phyloP scores from a whole-genome alignment of 306 rosid species.

The Luffa aegyptiaca region DNA sequence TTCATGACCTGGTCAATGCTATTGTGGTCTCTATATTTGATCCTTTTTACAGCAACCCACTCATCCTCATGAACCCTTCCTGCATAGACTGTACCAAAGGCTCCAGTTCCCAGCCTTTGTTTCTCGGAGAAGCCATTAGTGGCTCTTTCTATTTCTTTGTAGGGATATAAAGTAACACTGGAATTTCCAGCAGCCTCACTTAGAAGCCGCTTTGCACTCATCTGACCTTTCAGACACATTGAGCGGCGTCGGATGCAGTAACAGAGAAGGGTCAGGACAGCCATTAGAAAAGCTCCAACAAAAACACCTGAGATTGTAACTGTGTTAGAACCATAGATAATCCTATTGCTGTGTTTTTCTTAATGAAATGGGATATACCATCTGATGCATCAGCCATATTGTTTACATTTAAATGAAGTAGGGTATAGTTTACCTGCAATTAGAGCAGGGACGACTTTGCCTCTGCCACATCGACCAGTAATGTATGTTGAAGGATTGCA shows the following conservation, averaged over 20 bases:
- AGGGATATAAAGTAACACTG: constrained; percentile 63
- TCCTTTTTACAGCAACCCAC: constrained; percentile 78
- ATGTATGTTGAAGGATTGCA: constrained; percentile 38
- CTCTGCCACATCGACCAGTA: constrained; percentile 42
- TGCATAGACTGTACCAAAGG: constrained; percentile 84
- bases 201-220: constrained; percentile 56
- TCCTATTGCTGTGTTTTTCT: neutral
- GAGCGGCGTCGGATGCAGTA: constrained; percentile 54
- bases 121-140: constrained; percentile 68
- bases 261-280: constrained; percentile 33
- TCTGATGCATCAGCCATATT: neutral
- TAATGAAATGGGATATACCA: neutral
- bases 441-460: constrained; percentile 29
- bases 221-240: constrained; percentile 45
- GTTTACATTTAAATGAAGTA: neutral
- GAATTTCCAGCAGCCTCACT: constrained; percentile 77
- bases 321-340: neutral
- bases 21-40: constrained; percentile 68
- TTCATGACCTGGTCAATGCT: constrained; percentile 87
- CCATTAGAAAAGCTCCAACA: constrained; percentile 50
- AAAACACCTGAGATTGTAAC: constrained; percentile 27
- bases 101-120: constrained; percentile 85
- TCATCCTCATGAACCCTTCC: constrained; percentile 73
- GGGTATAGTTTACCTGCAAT: constrained; percentile 44
- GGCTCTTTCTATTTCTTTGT: constrained; percentile 67